Percentiles rank a stretch among this genome's conserved stretches.
Evolutionary conservation across 2,329 filamentous ascomycete genomes (phyloP).

Genomic region (Diaporthe australafricana): DNA sequence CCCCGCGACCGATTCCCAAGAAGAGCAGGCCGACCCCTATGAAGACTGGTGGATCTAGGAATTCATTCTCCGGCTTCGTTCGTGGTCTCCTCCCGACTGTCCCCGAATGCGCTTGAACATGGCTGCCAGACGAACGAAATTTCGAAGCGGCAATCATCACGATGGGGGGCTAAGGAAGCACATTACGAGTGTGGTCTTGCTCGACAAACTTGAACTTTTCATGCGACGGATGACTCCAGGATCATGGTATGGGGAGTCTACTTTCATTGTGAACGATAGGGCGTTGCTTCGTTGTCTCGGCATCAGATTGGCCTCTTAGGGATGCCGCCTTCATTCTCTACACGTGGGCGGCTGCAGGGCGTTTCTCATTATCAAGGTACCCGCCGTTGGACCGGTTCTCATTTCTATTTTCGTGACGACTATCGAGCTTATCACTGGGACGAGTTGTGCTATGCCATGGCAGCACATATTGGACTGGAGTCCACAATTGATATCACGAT

Average conservation of each 20-base stretch:
- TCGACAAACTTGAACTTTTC: conserved; percentile 22
- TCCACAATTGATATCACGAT: conserved; percentile 34
- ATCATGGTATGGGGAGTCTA: conserved; percentile 26
- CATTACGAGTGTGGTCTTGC: conserved; percentile 26
- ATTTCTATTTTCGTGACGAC: conserved; percentile 18
- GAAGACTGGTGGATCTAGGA: conserved; percentile 51
- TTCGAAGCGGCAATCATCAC: conserved; percentile 25
- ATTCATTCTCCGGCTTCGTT: conserved; percentile 49
- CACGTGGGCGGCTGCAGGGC: conserved; percentile 27
- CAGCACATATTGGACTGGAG: conserved; percentile 22
- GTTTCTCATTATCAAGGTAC: conserved; percentile 14
- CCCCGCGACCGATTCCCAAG: conserved; percentile 36
- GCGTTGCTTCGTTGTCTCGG: conserved; percentile 32
- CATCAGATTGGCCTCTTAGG: conserved; percentile 32
- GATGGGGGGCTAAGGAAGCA: conserved; percentile 14
- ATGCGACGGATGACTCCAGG: conserved; percentile 31
- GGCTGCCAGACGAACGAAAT: conserved; percentile 35
- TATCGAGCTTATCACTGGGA: conserved; percentile 15
- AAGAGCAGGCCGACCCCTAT: conserved; percentile 40
- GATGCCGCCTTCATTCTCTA: conserved; percentile 28
- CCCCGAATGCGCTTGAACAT: conserved; percentile 46
- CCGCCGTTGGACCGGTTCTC: background rate
- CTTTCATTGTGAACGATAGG: conserved; percentile 32
- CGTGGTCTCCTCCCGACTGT: conserved; percentile 52
- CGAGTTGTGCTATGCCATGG: conserved; percentile 14